phyloP scores from a whole-genome alignment of 2,329 filamentous ascomycete species.

The Blastomyces emzantsi region DNA sequence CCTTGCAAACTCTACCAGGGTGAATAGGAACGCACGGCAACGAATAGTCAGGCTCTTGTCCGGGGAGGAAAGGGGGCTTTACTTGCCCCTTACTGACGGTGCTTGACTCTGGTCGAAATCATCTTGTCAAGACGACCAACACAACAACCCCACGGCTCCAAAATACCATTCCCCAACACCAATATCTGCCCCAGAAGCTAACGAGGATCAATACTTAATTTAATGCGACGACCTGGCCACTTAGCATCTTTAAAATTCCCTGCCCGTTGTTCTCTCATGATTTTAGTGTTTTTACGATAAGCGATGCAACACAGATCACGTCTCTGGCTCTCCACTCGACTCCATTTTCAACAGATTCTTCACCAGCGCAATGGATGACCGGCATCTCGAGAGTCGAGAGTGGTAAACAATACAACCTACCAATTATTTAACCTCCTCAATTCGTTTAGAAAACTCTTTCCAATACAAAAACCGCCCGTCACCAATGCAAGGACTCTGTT shows the following conservation, averaged over 20 bases:
- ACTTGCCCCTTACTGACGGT: no score
- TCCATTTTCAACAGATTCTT: background rate
- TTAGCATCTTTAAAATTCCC: background rate
- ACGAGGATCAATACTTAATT: background rate
- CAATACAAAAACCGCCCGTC: no score
- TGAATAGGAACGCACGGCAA: background rate
- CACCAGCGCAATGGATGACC: background rate
- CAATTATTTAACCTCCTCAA: background rate
- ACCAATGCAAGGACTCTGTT: no score
- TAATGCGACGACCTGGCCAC: background rate
- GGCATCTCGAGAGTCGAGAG: no score
- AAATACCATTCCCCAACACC: background rate
- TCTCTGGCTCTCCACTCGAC: background rate
- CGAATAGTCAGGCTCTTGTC: no score
- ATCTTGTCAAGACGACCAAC: no score
- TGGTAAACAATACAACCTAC: background rate
- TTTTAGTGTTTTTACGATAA: no score
- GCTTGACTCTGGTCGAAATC: no score
- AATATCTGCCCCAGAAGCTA: background rate
- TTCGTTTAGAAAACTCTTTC: no score
- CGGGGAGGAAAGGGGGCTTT: no score
- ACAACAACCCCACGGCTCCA: background rate
- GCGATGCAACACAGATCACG: no score
- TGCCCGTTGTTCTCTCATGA: no score
- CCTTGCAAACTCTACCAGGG: background rate